Evolutionary conservation across 1,139 yeast genomes (phyloP).

Genomic region (Saccharomyces hybrid): DNA sequence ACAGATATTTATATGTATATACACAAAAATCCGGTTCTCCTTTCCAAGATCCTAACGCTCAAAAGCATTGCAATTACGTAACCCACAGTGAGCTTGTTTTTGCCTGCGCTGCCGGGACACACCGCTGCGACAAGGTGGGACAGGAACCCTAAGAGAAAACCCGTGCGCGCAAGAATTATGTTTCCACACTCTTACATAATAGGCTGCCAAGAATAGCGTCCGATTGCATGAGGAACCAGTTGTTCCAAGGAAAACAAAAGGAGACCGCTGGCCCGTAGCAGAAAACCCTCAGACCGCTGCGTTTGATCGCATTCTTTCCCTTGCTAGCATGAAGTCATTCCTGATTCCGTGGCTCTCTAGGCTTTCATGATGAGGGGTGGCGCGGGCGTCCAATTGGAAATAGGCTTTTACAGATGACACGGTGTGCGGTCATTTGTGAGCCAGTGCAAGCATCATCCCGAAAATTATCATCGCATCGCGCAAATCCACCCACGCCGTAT

Average conservation of each 20-base stretch:
- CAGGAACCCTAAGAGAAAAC: not conserved
- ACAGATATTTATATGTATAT: not conserved
- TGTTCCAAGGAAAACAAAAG: not conserved
- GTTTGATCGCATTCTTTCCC: not conserved
- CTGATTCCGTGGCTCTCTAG: not conserved
- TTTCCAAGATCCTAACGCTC: not conserved
- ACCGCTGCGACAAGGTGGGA: not conserved
- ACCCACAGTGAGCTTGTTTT: not conserved
- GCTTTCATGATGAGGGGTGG: not conserved
- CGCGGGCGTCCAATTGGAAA: not conserved
- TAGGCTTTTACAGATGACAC: not conserved
- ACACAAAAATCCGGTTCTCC: not conserved
- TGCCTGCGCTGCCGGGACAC: not conserved
- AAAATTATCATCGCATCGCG: not conserved
- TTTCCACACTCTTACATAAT: slow-evolving; percentile 1
- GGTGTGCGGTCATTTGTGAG: not conserved
- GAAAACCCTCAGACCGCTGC: not conserved
- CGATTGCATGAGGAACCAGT: not conserved
- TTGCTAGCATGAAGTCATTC: not conserved
- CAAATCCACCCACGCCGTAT: not conserved
- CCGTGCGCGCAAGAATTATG: not conserved
- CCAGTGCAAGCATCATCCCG: not conserved
- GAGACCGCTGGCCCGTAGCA: not conserved
- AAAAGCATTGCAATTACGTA: not conserved
- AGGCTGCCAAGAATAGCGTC: not conserved